phyloP scores from a whole-genome alignment of 441 rosid genomes.

The Capsella rubella region DNA sequence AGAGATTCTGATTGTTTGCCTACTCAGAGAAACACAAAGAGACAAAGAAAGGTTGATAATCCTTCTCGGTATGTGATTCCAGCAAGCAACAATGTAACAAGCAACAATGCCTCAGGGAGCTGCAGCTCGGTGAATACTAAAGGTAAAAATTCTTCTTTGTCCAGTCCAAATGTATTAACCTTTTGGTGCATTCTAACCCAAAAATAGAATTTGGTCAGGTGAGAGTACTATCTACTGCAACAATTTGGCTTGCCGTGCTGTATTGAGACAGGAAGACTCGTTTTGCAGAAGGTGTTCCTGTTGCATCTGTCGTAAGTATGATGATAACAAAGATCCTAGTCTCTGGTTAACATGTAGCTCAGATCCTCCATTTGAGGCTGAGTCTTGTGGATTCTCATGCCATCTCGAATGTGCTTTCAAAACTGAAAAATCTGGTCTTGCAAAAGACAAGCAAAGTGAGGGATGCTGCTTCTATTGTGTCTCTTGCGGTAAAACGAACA shows the following conservation, averaged over 20 bases:
- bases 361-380: slow-evolving; percentile 48
- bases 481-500: slow-evolving; percentile 56
- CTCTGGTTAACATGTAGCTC: slow-evolving; percentile 66
- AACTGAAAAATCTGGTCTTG: slow-evolving; percentile 51
- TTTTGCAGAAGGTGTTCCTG: slow-evolving; percentile 71
- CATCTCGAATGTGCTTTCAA: slow-evolving; percentile 60
- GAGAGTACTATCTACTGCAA: slow-evolving; percentile 48
- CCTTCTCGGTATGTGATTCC: slow-evolving; percentile 72
- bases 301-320: slow-evolving; percentile 61
- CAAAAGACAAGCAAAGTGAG: slow-evolving; percentile 38
- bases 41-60: slow-evolving; percentile 82
- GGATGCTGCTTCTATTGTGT: slow-evolving; percentile 60
- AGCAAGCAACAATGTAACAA: slow-evolving; percentile 46
- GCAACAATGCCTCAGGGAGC: slow-evolving; percentile 46
- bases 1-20: slow-evolving; percentile 50
- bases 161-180: neutral
- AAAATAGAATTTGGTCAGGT: slow-evolving; percentile 33
- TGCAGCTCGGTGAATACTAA: slow-evolving; percentile 38
- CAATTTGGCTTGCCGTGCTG: slow-evolving; percentile 62
- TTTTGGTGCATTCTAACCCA: slow-evolving; percentile 27
- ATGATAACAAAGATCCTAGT: slow-evolving; percentile 71
- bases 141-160: slow-evolving; percentile 1
- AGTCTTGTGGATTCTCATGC: slow-evolving; percentile 60
- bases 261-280: slow-evolving; percentile 44
- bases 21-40: slow-evolving; percentile 58